phyloP scores from a whole-genome alignment of 2,329 filamentous ascomycete species.

The Rhynchosporium graminicola region DNA sequence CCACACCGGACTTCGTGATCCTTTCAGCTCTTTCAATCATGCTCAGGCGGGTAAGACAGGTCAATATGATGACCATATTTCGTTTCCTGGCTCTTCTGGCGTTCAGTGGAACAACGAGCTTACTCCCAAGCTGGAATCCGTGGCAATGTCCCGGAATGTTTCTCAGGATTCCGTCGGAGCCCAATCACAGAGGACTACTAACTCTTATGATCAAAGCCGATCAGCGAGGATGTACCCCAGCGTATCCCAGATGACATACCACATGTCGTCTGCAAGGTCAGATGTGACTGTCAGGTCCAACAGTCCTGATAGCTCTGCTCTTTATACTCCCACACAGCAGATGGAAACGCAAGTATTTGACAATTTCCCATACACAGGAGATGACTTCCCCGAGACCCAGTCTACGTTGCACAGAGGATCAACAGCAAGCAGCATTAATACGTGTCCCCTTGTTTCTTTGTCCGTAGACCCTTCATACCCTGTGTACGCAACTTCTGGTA shows the following conservation, averaged over 20 bases:
- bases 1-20: constrained; percentile 38
- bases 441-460: constrained; percentile 29
- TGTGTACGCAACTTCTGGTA: constrained; percentile 31
- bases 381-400: constrained; percentile 33
- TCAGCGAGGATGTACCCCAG: constrained; percentile 36
- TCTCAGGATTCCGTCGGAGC: constrained; percentile 38
- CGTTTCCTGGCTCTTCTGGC: constrained; percentile 28
- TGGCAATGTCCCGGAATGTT: constrained; percentile 36
- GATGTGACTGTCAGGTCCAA: constrained; percentile 39
- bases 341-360: constrained; percentile 37
- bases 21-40: constrained; percentile 30
- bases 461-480: constrained; percentile 30
- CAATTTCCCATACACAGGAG: constrained; percentile 35
- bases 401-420: constrained; percentile 33
- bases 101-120: constrained; percentile 35
- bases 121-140: constrained; percentile 32
- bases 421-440: constrained; percentile 27
- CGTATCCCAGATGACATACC: constrained; percentile 37
- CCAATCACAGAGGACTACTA: constrained; percentile 35
- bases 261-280: constrained; percentile 39
- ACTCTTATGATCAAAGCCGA: constrained; percentile 37
- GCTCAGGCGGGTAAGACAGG: constrained; percentile 30
- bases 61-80: constrained; percentile 25
- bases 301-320: constrained; percentile 35
- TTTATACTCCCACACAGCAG: constrained; percentile 37